Evolutionary conservation across 2,329 filamentous ascomycete genomes (phyloP).

Genomic region (Fusarium pseudonygamai): DNA sequence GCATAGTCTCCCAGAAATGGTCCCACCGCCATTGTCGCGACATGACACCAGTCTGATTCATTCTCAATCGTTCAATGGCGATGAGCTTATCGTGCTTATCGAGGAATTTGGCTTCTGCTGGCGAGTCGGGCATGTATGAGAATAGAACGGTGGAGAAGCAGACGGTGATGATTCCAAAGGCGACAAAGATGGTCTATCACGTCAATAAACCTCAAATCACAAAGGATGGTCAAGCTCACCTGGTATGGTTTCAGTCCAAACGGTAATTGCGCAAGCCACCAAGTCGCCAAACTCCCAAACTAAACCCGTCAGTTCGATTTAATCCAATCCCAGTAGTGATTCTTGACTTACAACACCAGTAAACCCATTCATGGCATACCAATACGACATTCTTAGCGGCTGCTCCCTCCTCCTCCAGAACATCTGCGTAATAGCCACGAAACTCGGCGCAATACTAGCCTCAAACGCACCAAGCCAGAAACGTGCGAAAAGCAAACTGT

Average conservation of each 20-base stretch:
- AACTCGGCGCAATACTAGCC: slow-evolving; percentile 52
- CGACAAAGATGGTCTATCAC: slow-evolving; percentile 44
- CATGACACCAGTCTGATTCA: slow-evolving; percentile 58
- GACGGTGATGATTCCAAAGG: slow-evolving; percentile 53
- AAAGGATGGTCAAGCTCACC: background rate
- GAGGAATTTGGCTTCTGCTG: slow-evolving; percentile 67
- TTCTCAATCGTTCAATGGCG: slow-evolving; percentile 64
- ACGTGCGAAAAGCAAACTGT: slow-evolving; percentile 55
- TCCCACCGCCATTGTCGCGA: slow-evolving; percentile 53
- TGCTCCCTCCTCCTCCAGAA: slow-evolving; percentile 50
- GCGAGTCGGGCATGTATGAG: slow-evolving; percentile 71
- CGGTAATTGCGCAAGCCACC: slow-evolving; percentile 30
- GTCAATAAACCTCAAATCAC: rapidly evolving
- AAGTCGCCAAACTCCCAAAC: slow-evolving; percentile 32
- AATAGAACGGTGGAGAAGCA: slow-evolving; percentile 59
- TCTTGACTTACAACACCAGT: slow-evolving; percentile 15
- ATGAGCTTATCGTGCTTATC: slow-evolving; percentile 64
- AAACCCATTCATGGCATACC: slow-evolving; percentile 35
- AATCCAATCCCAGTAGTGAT: rapidly evolving
- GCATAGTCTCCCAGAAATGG: slow-evolving; percentile 51
- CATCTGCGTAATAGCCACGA: slow-evolving; percentile 49
- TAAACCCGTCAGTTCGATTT: background rate
- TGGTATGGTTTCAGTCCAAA: slow-evolving; percentile 29
- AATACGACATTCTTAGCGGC: slow-evolving; percentile 37
- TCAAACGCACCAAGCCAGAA: slow-evolving; percentile 59